Base-by-base conservation (phyloP, 2,329 filamentous ascomycete species). In the Arthroderma sp. region DNA sequence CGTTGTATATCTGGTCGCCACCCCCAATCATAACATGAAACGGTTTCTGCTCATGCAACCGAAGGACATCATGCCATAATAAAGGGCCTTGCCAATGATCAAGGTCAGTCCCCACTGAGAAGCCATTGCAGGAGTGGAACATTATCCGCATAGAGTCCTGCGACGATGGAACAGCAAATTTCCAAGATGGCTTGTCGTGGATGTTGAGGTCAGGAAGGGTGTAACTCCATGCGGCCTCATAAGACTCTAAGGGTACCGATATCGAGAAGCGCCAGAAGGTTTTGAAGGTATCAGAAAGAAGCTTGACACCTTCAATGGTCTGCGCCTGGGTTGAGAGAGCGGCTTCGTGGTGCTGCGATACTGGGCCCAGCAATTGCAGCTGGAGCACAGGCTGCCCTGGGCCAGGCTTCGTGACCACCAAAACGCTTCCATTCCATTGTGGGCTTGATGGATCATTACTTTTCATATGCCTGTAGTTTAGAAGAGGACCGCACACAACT, bases 1-100 rank as follows among this genome's bases (percentile, higher is more conserved):
- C 78, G 52, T 81, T 80, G 63, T 81, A 81, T 52, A 81, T 79
- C 64, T 95, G 89, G 58, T 96, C 89, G 47, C 89, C 89, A 46
- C 89, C 89, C 43, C 89, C 89, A 50, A 95, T 75, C 80, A 81
- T 84, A 52, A 78, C 73, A 55, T 79, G 75, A 59, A 81, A 78
- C 5, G 77, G 76, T 50, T 69, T 69, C 57, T 73, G 58, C 52
- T 69, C 69, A 53, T 81, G 78, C 47, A 75, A 64, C 38, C 77
- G 72, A 45, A 80, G 57, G 30, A 80, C 78, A 49, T 81, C 77
- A 50, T 80, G 76, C 78, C 78, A 81, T 29, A 81, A 62, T 27
- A 70, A 74, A 2, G 73, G 73, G 1, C 78, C 77, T 32, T 71
- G 69, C 76, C 77, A 81, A 7, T 71, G 71, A 22, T 78, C 70